Conservation (phyloP, 768 basidiomycete genomes). For the Lactarius hatsudake region DNA sequence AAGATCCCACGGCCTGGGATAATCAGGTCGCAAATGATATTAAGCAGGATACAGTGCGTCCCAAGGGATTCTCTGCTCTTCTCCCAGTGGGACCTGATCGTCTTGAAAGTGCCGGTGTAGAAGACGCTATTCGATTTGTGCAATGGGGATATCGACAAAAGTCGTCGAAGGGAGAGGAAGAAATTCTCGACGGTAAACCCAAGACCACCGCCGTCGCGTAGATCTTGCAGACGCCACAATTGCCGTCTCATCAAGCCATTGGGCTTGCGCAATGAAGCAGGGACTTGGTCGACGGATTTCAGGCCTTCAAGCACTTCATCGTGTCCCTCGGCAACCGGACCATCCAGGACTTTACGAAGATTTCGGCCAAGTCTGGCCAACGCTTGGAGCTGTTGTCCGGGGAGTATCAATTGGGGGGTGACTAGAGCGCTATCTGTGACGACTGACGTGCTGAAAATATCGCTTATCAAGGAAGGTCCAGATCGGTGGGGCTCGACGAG, state of each 20-base stretch:
- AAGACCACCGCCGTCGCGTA: background rate
- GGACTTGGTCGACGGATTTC: too few relatives aligned
- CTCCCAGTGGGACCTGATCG: background rate
- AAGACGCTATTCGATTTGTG: background rate
- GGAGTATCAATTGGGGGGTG: background rate
- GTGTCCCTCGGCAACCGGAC: background rate
- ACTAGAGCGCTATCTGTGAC: background rate
- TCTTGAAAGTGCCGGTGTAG: background rate
- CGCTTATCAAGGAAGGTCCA: fast-evolving
- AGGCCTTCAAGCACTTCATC: background rate
- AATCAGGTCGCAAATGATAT: background rate
- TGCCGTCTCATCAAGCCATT: too few relatives aligned
- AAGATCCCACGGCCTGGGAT: background rate
- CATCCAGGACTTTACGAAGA: background rate
- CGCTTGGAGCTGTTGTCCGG: too few relatives aligned
- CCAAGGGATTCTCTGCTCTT: too few relatives aligned
- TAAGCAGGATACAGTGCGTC: background rate
- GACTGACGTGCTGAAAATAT: background rate
- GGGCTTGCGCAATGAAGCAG: too few relatives aligned
- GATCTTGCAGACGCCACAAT: too few relatives aligned
- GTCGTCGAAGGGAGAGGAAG: background rate
- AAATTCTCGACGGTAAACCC: background rate
- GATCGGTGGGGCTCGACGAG: background rate
- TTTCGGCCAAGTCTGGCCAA: background rate
- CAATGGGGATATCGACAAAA: background rate